A percentile compares a stretch with the other conserved stretches of the same genome.
phyloP scores from a whole-genome alignment of 2,329 filamentous ascomycete genomes.

The Ambrosiella xylebori region DNA sequence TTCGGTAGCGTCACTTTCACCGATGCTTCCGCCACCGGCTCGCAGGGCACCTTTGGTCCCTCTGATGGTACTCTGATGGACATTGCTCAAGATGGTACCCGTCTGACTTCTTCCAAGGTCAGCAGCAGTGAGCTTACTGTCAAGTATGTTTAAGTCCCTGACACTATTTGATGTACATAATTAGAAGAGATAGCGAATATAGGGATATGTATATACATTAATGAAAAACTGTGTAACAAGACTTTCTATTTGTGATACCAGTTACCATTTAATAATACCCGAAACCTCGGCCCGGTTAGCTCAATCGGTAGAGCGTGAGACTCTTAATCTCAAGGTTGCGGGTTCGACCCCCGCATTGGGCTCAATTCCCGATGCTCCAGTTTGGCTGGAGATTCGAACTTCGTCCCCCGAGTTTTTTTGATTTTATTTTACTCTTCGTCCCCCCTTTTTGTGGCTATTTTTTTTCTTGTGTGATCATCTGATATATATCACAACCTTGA shows the following conservation, averaged over 20 bases:
- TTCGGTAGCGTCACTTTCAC: slow-evolving; percentile 17
- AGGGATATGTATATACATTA: too few relatives aligned
- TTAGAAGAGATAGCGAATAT: too few relatives aligned
- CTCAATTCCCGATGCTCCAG: slow-evolving; percentile 14
- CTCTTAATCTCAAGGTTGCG: slow-evolving; percentile 38
- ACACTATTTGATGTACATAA: too few relatives aligned
- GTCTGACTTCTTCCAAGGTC: slow-evolving; percentile 11
- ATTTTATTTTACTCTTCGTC: neutral
- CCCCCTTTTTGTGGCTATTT: too few relatives aligned
- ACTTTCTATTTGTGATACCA: neutral
- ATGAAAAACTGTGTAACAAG: too few relatives aligned
- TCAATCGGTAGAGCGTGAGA: slow-evolving; percentile 60
- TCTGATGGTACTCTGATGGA: slow-evolving; percentile 14
- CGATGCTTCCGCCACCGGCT: slow-evolving; percentile 14
- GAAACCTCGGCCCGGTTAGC: slow-evolving; percentile 33
- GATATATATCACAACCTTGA: too few relatives aligned
- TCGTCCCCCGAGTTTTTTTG: neutral
- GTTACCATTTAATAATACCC: neutral
- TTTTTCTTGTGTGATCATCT: too few relatives aligned
- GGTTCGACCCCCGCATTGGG: slow-evolving; percentile 24
- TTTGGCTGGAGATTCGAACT: slow-evolving; percentile 7
- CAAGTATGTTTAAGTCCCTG: neutral
- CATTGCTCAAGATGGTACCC: slow-evolving; percentile 10
- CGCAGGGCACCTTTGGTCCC: slow-evolving; percentile 15
- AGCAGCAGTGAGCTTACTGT: slow-evolving; percentile 9